Conservation (phyloP, 768 basidiomycete genomes). For the Auricularia sp. region DNA sequence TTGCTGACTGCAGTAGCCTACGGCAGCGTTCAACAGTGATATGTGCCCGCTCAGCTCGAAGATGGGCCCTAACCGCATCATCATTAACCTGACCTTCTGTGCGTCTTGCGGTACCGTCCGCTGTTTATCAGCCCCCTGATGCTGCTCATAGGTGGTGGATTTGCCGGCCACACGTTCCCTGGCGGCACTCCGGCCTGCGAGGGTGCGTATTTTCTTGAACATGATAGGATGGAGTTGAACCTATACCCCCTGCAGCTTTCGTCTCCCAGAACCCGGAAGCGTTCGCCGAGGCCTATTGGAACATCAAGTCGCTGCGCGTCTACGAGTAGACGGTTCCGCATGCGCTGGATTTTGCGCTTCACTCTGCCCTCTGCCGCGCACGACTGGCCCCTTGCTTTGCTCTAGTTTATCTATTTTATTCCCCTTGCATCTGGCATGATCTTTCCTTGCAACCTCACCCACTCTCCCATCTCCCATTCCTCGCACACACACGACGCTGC, state of each 20-base stretch:
- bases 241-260: constrained; percentile 32
- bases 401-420: too few species aligned
- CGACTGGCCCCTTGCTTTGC: neutral
- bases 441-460: too few species aligned
- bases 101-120: constrained; percentile 14
- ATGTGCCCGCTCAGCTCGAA: constrained; percentile 33
- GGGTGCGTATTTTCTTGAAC: constrained; percentile 28
- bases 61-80: constrained; percentile 47
- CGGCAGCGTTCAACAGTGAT: constrained; percentile 16
- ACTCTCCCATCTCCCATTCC: too few species aligned
- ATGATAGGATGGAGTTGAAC: neutral
- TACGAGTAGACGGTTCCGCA: constrained; percentile 26
- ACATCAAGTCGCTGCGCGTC: constrained; percentile 50
- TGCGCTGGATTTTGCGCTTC: neutral
- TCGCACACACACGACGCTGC: too few species aligned
- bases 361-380: neutral
- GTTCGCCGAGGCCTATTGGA: constrained; percentile 63
- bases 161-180: constrained; percentile 37
- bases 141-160: constrained; percentile 41
- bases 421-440: too few species aligned
- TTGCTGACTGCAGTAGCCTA: neutral
- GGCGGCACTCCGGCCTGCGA: constrained; percentile 48
- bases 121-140: neutral
- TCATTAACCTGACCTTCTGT: constrained; percentile 68
- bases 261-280: constrained; percentile 59